Evolutionary conservation across 306 rosid genomes (phyloP), one percentile per base, ranked within the genome.

Genomic region (Malus sieversii): DNA sequence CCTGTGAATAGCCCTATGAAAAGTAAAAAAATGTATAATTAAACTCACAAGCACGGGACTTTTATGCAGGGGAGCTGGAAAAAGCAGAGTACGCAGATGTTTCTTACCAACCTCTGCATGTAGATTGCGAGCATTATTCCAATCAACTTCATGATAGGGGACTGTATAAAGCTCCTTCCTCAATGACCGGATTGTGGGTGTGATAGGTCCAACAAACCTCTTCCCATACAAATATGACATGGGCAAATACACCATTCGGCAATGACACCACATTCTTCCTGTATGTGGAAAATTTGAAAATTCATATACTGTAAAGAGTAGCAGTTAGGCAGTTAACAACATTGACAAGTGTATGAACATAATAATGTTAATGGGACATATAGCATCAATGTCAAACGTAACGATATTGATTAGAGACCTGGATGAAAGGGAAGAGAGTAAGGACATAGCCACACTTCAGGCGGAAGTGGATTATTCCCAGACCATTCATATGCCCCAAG

Each of bases 81-180:
- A 4, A 63, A 30, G 40, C 8, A 62, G 13, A 16, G 18, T 30
- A 30, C 14, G 12, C 8, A 72, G 38, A 23, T 57, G 53, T 69
- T 69, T 74, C 68, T 66, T 77, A 83, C 92, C 62, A 65, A 90
- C 96, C 93, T 87, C 88, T 77, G 96, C 91, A 27, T 90, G 90
- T 76, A 80, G 80, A 82, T 85, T 89, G 59, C 96, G 92, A 63
- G 93, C 83, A 70, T 77, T 77, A 74, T 90, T 74, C 97, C 97
- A 92, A 76, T 92, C 92, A 86, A 92, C 73, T 71, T 92, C 91
- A 80, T 88, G 91, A 83, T 88, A 92, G 30, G 92, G 91, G 42
- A 61, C 51, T 0, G 84, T 82, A 80, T 78, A 90, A 71, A 92
- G 96, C 79, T 92, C 92, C 80, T 88, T 90, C 86, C 97, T 90